These are phyloP conservation scores for Agrocybe pediades DNA, from an alignment of 768 basidiomycete genomes.

Conservation along the genomic window DNA sequence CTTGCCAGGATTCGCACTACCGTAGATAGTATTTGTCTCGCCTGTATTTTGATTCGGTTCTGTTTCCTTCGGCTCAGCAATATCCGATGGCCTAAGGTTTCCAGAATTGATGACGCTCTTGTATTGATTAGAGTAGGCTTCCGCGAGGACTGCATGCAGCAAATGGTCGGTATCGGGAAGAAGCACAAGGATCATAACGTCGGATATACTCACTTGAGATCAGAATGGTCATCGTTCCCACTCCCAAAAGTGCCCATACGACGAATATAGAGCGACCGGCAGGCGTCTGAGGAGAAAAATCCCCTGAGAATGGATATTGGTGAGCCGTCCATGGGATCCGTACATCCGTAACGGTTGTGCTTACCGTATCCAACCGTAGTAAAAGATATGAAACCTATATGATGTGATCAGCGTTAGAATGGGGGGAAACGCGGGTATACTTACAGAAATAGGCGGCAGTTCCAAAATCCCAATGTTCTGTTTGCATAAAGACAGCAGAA, in stretches of 20 bases:
- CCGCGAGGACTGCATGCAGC: conserved; percentile 34
- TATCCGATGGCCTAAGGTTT: not conserved
- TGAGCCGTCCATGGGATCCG: not conserved
- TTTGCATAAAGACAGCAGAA: conserved; percentile 64
- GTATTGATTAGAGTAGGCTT: conserved; percentile 68
- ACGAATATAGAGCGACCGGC: conserved; percentile 78
- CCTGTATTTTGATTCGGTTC: not conserved
- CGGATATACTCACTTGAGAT: conserved; percentile 55
- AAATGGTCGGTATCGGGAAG: not conserved
- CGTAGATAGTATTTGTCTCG: not conserved
- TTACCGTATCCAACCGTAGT: conserved; percentile 71
- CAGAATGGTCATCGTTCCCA: conserved; percentile 74
- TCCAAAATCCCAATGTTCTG: conserved; percentile 71
- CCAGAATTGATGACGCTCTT: conserved; percentile 52
- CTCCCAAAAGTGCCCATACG: conserved; percentile 77
- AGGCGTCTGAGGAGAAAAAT: conserved; percentile 59
- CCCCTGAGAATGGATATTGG: conserved; percentile 38
- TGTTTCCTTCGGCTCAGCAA: not conserved
- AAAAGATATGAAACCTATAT: conserved; percentile 69
- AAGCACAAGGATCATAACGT: not conserved
- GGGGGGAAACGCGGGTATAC: conserved; percentile 16
- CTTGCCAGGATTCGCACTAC: not conserved
- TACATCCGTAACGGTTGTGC: not conserved
- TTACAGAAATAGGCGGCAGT: conserved; percentile 72
- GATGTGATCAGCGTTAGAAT: not conserved